phyloP scores from a whole-genome alignment of 768 basidiomycete species.

The Tremella fuciformis region DNA sequence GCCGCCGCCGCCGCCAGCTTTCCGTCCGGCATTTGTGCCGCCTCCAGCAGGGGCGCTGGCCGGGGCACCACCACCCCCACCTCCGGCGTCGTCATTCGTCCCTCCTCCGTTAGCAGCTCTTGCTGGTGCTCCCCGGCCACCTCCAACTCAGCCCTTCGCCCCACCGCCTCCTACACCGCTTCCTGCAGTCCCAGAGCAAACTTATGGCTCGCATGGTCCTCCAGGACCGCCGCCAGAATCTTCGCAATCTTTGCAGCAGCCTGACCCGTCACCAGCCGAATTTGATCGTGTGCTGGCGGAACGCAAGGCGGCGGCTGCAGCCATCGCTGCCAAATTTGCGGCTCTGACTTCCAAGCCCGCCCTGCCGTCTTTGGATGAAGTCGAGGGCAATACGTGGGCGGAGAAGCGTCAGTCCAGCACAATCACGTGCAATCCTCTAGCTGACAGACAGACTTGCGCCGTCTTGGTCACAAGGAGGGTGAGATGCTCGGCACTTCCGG shows the following conservation, averaged over 20 bases:
- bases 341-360: slow-evolving; percentile 19
- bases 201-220: not conserved
- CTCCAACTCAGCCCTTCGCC: not conserved
- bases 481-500: slow-evolving; percentile 84
- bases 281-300: slow-evolving; percentile 38
- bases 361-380: slow-evolving; percentile 13
- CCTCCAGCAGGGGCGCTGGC: slow-evolving; percentile 13
- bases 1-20: slow-evolving; percentile 8
- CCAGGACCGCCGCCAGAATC: not conserved
- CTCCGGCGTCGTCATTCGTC: slow-evolving; percentile 7
- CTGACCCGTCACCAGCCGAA: slow-evolving; percentile 11
- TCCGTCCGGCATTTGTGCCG: slow-evolving; percentile 6
- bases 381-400: slow-evolving; percentile 36
- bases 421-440: not conserved
- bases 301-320: slow-evolving; percentile 43
- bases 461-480: slow-evolving; percentile 93
- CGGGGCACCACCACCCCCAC: slow-evolving; percentile 5
- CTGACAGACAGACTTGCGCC: slow-evolving; percentile 68
- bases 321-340: slow-evolving; percentile 45
- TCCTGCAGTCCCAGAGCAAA: not conserved
- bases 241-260: not conserved
- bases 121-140: slow-evolving; percentile 9
- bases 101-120: not conserved
- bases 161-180: not conserved
- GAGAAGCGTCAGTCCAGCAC: slow-evolving; percentile 42